Conservation (phyloP, 2,329 filamentous ascomycete genomes). For the Alternaria sp. region DNA sequence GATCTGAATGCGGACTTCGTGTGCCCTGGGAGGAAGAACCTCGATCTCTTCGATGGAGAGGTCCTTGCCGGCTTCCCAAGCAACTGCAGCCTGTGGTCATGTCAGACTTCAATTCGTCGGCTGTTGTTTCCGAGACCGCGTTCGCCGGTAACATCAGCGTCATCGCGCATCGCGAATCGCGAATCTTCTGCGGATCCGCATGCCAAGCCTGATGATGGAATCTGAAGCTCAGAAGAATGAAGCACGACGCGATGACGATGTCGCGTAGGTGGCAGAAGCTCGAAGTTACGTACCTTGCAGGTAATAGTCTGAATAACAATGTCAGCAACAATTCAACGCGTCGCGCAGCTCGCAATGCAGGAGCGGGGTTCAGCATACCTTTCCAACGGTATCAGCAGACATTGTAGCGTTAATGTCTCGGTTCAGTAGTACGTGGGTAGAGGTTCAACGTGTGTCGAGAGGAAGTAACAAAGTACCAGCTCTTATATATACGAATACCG, state of each 20-base stretch:
- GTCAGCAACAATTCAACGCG: conserved; percentile 10
- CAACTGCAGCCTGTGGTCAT: conserved; percentile 76
- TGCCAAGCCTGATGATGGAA: conserved; percentile 22
- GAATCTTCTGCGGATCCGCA: conserved; percentile 38
- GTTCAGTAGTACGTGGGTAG: not conserved
- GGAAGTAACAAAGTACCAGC: conserved; percentile 2
- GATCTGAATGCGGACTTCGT: conserved; percentile 96
- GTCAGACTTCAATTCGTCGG: conserved; percentile 20
- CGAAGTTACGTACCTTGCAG: conserved; percentile 82
- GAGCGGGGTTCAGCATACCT: conserved; percentile 36
- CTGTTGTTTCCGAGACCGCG: not conserved
- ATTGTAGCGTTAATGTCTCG: conserved; percentile 44
- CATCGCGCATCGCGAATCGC: conserved; percentile 1
- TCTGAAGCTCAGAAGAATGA: not conserved
- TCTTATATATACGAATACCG: conserved; percentile 5
- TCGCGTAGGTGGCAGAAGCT: conserved; percentile 41
- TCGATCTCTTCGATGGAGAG: conserved; percentile 91
- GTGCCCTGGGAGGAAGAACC: conserved; percentile 83
- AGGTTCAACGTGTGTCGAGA: conserved; percentile 21
- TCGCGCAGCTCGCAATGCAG: not conserved
- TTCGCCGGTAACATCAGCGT: conserved; percentile 11
- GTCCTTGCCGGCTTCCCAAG: conserved; percentile 94
- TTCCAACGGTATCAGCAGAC: conserved; percentile 63
- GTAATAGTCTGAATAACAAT: conserved; percentile 74
- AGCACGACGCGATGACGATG: not conserved